Percentiles rank a stretch among this genome's conserved stretches.
Conservation (phyloP, 345 rosid genomes). For the Eucalyptus brandiana region DNA sequence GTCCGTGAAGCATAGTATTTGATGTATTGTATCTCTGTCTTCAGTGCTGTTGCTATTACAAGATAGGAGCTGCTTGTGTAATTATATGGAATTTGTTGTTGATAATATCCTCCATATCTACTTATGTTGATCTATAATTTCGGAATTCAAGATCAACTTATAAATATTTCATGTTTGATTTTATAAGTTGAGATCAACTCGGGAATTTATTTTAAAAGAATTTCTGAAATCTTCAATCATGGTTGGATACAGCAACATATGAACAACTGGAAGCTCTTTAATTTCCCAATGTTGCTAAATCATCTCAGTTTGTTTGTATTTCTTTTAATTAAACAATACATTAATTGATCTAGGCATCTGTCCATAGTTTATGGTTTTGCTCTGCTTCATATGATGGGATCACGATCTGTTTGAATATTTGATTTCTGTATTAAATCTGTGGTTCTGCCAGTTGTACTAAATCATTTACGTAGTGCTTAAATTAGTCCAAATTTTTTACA, state of each 20-base stretch:
- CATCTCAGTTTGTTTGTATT: neutral
- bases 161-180: neutral
- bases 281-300: neutral
- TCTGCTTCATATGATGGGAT: neutral
- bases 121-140: neutral
- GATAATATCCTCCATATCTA: neutral
- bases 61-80: neutral
- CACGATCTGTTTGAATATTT: neutral
- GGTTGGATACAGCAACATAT: neutral
- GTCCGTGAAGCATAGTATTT: neutral
- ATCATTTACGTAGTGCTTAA: neutral
- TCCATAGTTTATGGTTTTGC: neutral
- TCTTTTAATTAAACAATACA: neutral
- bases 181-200: neutral
- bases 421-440: neutral
- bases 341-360: neutral
- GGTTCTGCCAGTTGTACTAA: neutral
- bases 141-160: neutral
- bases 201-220: neutral
- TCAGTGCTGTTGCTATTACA: neutral
- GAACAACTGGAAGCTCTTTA: neutral
- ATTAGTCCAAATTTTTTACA: neutral
- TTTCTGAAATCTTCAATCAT: neutral
- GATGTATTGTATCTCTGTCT: neutral
- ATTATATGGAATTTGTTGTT: neutral